Evolutionary conservation across 495 filamentous ascomycete genomes (phyloP).

Genomic region (Thozetella sp.): DNA sequence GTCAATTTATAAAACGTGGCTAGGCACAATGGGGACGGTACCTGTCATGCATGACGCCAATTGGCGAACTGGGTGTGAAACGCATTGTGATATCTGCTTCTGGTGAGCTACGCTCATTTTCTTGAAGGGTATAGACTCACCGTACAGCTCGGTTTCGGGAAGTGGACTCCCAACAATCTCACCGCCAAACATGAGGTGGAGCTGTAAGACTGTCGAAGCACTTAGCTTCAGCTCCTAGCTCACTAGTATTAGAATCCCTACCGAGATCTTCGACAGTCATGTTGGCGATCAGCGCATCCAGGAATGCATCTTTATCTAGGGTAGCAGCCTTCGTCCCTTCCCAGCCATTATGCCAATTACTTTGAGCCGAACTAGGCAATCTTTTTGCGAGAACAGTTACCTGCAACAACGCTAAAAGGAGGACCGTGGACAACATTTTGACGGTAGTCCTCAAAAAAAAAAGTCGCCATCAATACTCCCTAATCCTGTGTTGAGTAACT

Average conservation of each 20-base stretch:
- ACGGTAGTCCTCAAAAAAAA: too few relatives aligned
- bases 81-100: slow-evolving; percentile 33
- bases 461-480: too few relatives aligned
- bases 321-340: too few relatives aligned
- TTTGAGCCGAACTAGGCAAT: too few relatives aligned
- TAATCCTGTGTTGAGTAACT: too few relatives aligned
- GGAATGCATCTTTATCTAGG: slow-evolving; percentile 17
- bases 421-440: too few relatives aligned
- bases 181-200: slow-evolving; percentile 45
- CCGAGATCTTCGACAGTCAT: slow-evolving; percentile 31
- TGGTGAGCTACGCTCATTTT: too few relatives aligned
- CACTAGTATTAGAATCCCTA: not conserved
- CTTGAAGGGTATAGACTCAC: slow-evolving; percentile 16
- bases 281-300: slow-evolving; percentile 23
- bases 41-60: slow-evolving; percentile 32
- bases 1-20: too few relatives aligned
- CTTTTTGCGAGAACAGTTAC: too few relatives aligned
- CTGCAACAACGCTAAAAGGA: too few relatives aligned
- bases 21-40: too few relatives aligned
- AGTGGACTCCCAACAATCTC: slow-evolving; percentile 38
- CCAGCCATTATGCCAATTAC: too few relatives aligned
- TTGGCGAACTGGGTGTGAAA: slow-evolving; percentile 26
- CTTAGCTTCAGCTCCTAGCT: slow-evolving; percentile 4
- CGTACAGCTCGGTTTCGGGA: slow-evolving; percentile 40
- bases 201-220: slow-evolving; percentile 27